Evolutionary conservation across 495 filamentous ascomycete genomes (phyloP), one percentile per base, ranked within the genome.

Genomic region (Trichoderma orchidacearum): DNA sequence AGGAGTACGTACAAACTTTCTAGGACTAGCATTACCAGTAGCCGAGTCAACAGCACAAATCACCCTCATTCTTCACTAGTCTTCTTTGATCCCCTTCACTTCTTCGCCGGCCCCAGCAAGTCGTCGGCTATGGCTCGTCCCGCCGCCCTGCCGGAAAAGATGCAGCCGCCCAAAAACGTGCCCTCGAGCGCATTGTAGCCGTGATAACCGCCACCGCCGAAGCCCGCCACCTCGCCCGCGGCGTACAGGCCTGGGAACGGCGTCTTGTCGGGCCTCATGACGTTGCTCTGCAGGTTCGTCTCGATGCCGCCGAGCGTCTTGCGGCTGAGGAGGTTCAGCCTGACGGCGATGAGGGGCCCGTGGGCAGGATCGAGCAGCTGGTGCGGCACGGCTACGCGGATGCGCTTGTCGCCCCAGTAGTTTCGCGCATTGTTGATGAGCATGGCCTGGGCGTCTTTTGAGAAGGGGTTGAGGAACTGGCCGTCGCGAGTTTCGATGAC

Each of bases 231-330:
- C 63, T 79, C 76, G n/a, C 76, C 76, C 1, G 74, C 75, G 0
- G 76, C 75, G 45, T 78, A 79, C 50, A 79, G 48, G 0, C 75
- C 75, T 0, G 69, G 64, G 55, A 78, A 79, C 25, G 61, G 45
- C 29, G 61, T 66, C 11, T 73, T 75, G 45, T 74, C 66, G 1
- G 69, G 61, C 55, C 61, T 62, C 66, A 78, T 69, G 2, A 75
- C 76, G 15, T 75, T 69, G 55, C 72, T 75, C 51, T 68, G 61
- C 4, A 79, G 58, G 60, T 79, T 71, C 17, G 76, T 79, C 68
- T 79, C 74, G n/a, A 77, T 66, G 0, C 76, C 76, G 27, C 76
- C 76, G 1, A 79, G 69, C 15, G 74, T 76, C 67, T 78, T 79
- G 21, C 75, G 66, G 25, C 74, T 79, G 3, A 79, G 64, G 51